Evolutionary conservation across 2,329 filamentous ascomycete species (phyloP).

Genomic region (Xylariaceae sp.): DNA sequence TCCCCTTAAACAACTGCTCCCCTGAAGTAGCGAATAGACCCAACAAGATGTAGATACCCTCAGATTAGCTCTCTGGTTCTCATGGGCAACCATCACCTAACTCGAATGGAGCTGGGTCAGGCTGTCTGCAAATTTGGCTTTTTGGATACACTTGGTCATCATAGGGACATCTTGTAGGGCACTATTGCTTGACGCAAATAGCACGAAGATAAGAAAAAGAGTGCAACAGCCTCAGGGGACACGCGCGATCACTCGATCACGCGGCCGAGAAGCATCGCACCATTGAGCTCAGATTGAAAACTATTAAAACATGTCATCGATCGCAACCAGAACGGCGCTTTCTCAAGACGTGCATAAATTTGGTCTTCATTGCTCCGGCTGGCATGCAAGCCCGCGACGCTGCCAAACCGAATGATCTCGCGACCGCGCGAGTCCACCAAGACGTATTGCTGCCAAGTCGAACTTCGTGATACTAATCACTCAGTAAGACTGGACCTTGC

Average conservation of each 20-base stretch:
- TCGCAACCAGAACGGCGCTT: conserved; percentile 16
- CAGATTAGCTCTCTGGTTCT: conserved; percentile 56
- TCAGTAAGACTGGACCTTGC: conserved; percentile 29
- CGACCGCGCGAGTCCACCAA: conserved; percentile 8
- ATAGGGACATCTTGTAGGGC: conserved; percentile 37
- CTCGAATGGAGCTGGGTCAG: conserved; percentile 24
- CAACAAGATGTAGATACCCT: conserved; percentile 36
- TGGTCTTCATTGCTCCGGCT: conserved; percentile 30
- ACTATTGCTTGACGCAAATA: conserved; percentile 19
- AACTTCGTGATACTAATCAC: neutral
- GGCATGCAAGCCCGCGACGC: conserved; percentile 13
- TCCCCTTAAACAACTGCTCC: neutral
- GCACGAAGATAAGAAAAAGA: conserved; percentile 14
- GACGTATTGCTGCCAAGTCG: conserved; percentile 6
- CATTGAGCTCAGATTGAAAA: conserved; percentile 51
- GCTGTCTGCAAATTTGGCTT: conserved; percentile 55
- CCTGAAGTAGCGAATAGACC: neutral
- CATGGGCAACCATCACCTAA: conserved; percentile 41
- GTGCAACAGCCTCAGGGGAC: conserved; percentile 9
- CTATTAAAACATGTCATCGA: conserved; percentile 35
- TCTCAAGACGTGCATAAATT: conserved; percentile 20
- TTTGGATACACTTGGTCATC: conserved; percentile 50
- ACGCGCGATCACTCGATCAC: conserved; percentile 21
- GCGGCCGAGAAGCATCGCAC: conserved; percentile 21
- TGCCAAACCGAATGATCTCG: conserved; percentile 11